phyloP scores from a whole-genome alignment of 805 yeast genomes.

The Lachancea dasiensis region DNA sequence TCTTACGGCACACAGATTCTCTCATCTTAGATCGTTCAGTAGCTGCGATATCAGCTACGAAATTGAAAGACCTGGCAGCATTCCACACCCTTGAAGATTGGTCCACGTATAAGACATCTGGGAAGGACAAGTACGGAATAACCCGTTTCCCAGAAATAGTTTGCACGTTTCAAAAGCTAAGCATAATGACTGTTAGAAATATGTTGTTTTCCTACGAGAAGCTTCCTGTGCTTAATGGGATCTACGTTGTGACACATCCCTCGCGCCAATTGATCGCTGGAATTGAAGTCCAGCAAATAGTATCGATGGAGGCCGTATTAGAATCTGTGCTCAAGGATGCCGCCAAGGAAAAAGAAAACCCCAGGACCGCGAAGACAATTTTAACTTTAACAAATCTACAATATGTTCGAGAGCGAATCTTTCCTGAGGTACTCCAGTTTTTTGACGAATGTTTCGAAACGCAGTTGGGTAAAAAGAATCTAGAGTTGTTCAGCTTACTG shows the following conservation, averaged over 20 bases:
- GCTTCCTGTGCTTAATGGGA: conserved; percentile 32
- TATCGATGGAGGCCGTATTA: conserved; percentile 42
- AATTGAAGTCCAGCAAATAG: conserved; percentile 36
- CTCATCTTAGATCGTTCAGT: conserved; percentile 40
- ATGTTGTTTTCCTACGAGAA: conserved; percentile 31
- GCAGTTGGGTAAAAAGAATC: conserved; percentile 36
- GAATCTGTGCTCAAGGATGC: conserved; percentile 39
- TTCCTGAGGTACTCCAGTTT: conserved; percentile 44
- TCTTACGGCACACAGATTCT: conserved; percentile 34
- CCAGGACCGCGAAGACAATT: conserved; percentile 41
- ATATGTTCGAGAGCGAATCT: conserved; percentile 38
- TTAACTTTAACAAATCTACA: conserved; percentile 51
- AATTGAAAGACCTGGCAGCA: conserved; percentile 44
- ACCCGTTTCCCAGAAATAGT: conserved; percentile 36
- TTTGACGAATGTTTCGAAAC: conserved; percentile 49
- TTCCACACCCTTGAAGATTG: conserved; percentile 38
- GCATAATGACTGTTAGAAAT: conserved; percentile 32
- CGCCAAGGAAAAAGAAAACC: conserved; percentile 35
- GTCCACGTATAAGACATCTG: conserved; percentile 28
- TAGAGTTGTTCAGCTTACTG: conserved; percentile 41
- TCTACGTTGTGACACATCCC: conserved; percentile 35
- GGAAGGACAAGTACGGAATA: conserved; percentile 30
- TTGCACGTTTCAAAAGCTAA: conserved; percentile 29
- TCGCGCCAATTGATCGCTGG: conserved; percentile 34
- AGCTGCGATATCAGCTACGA: conserved; percentile 43